A percentile compares a stretch with the other conserved stretches of the same genome.
phyloP scores from a whole-genome alignment of 352 stramenopile genomes.

The Phytophthora syringae region DNA sequence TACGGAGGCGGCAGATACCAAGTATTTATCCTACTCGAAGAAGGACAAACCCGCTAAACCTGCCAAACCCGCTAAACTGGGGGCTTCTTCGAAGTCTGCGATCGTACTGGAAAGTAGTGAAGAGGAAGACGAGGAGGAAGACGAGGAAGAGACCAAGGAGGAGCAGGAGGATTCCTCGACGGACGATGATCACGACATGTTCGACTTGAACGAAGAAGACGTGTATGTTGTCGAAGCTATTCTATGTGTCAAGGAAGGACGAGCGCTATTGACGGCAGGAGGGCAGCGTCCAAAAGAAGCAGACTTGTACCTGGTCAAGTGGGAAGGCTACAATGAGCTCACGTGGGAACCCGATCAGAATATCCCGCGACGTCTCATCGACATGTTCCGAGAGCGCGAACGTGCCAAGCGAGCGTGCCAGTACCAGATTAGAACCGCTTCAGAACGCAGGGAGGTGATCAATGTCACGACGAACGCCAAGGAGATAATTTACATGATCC shows the following conservation, averaged over 20 bases:
- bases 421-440: slow-evolving; percentile 65
- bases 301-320: slow-evolving; percentile 81
- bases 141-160: slow-evolving; percentile 34
- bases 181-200: slow-evolving; percentile 67
- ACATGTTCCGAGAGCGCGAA: slow-evolving; percentile 65
- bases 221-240: slow-evolving; percentile 80
- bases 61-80: slow-evolving; percentile 16
- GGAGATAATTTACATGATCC: slow-evolving; percentile 77
- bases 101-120: slow-evolving; percentile 69
- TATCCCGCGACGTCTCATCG: slow-evolving; percentile 66
- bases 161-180: slow-evolving; percentile 57
- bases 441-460: slow-evolving; percentile 56
- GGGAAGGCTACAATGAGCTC: slow-evolving; percentile 80
- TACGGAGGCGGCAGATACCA: slow-evolving; percentile 7
- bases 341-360: slow-evolving; percentile 81
- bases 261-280: slow-evolving; percentile 41
- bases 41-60: slow-evolving; percentile 12
- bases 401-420: slow-evolving; percentile 49
- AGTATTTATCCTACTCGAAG: slow-evolving; percentile 44
- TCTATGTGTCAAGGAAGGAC: slow-evolving; percentile 68
- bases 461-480: slow-evolving; percentile 63
- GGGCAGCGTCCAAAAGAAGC: slow-evolving; percentile 52
- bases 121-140: slow-evolving; percentile 42
- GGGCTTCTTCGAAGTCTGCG: slow-evolving; percentile 46
- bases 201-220: slow-evolving; percentile 78